Percentiles rank a stretch among this genome's conserved stretches.
Conservation (phyloP, 306 rosid species). For the Malus asiatica region DNA sequence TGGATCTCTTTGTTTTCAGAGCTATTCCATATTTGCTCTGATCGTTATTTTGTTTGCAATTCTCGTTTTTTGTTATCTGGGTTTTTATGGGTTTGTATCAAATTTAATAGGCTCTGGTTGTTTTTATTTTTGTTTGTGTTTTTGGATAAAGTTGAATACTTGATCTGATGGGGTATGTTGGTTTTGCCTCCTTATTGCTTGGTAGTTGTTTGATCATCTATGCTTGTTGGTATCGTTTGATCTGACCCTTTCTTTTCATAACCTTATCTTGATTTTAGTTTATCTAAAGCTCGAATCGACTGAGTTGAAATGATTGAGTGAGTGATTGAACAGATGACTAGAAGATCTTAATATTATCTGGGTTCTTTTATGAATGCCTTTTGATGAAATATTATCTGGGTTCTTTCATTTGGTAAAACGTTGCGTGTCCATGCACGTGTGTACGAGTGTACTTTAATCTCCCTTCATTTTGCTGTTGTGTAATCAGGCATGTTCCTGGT, state of each 20-base stretch:
- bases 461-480: not conserved
- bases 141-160: conserved; percentile 15
- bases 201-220: conserved; percentile 16
- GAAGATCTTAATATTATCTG: conserved; percentile 34
- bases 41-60: not conserved
- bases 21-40: not conserved
- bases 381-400: conserved; percentile 2
- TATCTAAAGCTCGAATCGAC: conserved; percentile 9
- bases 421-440: not conserved
- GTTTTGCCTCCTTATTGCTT: conserved; percentile 8
- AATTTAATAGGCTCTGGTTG: conserved; percentile 28
- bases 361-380: not conserved
- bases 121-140: not conserved
- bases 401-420: conserved; percentile 7
- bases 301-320: conserved; percentile 4
- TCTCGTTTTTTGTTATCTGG: conserved; percentile 23
- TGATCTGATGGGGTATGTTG: conserved; percentile 29
- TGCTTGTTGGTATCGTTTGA: conserved; percentile 4
- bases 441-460: conserved; percentile 3
- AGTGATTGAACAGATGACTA: not conserved
- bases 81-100: conserved; percentile 5
- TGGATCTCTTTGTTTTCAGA: conserved; percentile 8
- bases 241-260: not conserved
- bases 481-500: not conserved
- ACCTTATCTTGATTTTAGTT: conserved; percentile 14